These are phyloP conservation scores for Penicillium crustosum DNA, from an alignment of 2,329 filamentous ascomycete genomes.

Conservation along the genomic window DNA sequence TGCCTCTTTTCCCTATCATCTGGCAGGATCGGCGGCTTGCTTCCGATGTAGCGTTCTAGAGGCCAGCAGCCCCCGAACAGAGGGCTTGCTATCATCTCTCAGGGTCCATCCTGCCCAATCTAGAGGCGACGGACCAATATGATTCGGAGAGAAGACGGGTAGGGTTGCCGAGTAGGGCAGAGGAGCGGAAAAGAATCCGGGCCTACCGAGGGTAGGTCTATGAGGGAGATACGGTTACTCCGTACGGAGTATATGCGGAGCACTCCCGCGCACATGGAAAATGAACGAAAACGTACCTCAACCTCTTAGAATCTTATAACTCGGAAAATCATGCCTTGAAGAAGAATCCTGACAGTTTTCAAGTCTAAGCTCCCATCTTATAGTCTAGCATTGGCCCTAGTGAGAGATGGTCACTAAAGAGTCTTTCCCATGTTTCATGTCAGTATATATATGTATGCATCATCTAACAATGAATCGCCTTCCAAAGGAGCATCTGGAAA, in stretches of 20 bases:
- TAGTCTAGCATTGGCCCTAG: background rate
- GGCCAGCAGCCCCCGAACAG: background rate
- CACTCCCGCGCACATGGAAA: background rate
- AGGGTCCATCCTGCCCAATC: conserved; percentile 3
- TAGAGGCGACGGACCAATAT: background rate
- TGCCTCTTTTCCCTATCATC: background rate
- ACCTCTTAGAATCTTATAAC: background rate
- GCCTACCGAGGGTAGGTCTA: background rate
- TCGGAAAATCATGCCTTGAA: background rate
- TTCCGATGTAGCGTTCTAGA: background rate
- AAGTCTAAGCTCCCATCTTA: background rate
- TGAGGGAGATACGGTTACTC: background rate
- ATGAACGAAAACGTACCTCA: background rate
- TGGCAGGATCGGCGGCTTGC: conserved; percentile 3
- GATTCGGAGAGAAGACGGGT: conserved; percentile 16
- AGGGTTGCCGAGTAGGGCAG: conserved; percentile 8
- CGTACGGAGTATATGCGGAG: background rate
- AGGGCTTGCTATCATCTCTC: conserved; percentile 4
- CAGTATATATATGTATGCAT: background rate
- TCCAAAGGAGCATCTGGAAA: background rate
- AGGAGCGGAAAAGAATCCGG: conserved; percentile 27
- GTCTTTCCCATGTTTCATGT: background rate
- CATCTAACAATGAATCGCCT: background rate
- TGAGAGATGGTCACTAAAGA: background rate
- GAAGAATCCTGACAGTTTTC: background rate